Percentiles rank a stretch among this genome's conserved stretches.
Evolutionary conservation across 2,329 filamentous ascomycete genomes (phyloP).

Genomic region (Venturia carpophila): DNA sequence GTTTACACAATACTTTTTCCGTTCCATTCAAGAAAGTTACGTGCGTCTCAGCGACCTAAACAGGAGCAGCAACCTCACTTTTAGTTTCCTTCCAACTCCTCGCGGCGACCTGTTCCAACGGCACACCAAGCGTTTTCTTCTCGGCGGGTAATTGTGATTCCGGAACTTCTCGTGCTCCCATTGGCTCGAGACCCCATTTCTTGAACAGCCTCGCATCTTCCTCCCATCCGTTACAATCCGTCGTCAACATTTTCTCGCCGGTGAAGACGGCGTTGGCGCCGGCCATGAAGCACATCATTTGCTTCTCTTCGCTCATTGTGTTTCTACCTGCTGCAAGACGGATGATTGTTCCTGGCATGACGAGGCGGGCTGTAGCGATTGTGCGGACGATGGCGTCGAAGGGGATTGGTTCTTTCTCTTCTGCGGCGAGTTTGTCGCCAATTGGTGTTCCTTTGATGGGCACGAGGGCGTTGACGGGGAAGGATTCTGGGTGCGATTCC

Average conservation of each 20-base stretch:
- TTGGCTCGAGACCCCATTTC: conserved; percentile 72
- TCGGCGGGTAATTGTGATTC: conserved; percentile 10
- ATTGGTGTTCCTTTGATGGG: conserved; percentile 86
- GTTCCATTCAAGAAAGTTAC: too few relatives aligned
- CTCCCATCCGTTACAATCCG: conserved; percentile 84
- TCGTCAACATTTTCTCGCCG: conserved; percentile 92
- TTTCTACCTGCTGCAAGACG: conserved; percentile 78
- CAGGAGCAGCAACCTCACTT: conserved; percentile 8
- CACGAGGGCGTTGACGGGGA: conserved; percentile 85
- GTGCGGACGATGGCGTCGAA: conserved; percentile 76
- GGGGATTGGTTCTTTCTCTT: conserved; percentile 51
- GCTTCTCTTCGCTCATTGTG: conserved; percentile 79
- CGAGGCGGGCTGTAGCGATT: conserved; percentile 71
- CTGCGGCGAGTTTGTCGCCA: conserved; percentile 48
- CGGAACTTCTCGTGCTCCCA: conserved; percentile 37
- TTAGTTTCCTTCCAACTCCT: conserved; percentile 7
- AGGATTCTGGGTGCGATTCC: conserved; percentile 76
- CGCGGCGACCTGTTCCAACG: neutral
- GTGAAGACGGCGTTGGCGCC: conserved; percentile 94
- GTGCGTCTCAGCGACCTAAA: neutral
- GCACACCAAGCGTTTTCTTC: neutral
- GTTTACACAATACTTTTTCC: neutral
- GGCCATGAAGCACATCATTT: conserved; percentile 81
- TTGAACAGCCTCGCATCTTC: conserved; percentile 80
- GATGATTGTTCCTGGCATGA: conserved; percentile 81